These are phyloP conservation scores for Solanum phureja DNA, from an alignment of 257 asterid genomes.

Conservation along the genomic window DNA sequence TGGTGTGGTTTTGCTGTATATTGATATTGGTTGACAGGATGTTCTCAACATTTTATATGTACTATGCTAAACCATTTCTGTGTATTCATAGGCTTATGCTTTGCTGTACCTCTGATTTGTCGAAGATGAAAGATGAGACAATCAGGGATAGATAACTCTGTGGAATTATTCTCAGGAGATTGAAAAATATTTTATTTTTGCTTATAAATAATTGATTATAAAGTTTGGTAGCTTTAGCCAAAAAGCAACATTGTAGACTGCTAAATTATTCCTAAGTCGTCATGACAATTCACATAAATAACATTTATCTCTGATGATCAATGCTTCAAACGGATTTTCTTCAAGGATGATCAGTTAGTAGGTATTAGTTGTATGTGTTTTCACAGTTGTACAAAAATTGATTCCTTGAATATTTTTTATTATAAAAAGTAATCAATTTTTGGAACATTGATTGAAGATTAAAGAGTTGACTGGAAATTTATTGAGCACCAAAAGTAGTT, in stretches of 20 bases:
- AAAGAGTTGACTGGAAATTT: background rate
- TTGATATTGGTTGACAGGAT: background rate
- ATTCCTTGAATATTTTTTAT: background rate
- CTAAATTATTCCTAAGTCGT: background rate
- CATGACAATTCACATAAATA: background rate
- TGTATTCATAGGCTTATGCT: background rate
- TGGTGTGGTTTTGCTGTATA: background rate
- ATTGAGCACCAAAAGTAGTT: background rate
- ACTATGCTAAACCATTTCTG: background rate
- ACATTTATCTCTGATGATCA: background rate
- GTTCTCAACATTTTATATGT: background rate
- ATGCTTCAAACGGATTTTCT: background rate
- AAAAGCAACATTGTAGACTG: background rate
- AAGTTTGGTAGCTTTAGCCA: background rate
- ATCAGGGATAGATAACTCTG: background rate
- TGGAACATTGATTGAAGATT: background rate
- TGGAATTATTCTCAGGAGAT: background rate
- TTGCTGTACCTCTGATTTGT: background rate
- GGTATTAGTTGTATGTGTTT: background rate
- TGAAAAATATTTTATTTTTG: background rate
- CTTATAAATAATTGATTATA: background rate
- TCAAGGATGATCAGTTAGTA: background rate
- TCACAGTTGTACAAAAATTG: background rate
- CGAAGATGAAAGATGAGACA: background rate
- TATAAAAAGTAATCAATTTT: background rate